These are phyloP conservation scores for Lipomyces spencermartinsiae DNA, from an alignment of 805 yeast genomes.

Conservation along the genomic window DNA sequence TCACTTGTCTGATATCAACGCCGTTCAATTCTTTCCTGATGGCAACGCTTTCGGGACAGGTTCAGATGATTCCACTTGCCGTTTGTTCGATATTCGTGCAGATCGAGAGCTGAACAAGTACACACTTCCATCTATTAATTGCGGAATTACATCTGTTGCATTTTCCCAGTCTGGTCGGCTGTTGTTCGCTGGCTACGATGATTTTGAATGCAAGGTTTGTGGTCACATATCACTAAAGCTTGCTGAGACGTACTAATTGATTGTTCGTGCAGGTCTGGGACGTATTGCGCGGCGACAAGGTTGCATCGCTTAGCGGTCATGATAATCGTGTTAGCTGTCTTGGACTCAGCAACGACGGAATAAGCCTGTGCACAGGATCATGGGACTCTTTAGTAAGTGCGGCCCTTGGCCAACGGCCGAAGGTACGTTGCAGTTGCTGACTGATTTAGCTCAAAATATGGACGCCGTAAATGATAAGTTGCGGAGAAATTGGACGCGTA, in stretches of 20 bases:
- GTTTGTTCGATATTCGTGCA: slow-evolving; percentile 76
- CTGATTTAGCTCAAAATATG: slow-evolving; percentile 19
- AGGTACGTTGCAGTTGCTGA: neutral
- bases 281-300: slow-evolving; percentile 63
- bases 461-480: slow-evolving; percentile 10
- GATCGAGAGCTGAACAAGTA: slow-evolving; percentile 71
- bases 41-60: slow-evolving; percentile 76
- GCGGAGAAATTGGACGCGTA: neutral
- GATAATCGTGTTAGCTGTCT: slow-evolving; percentile 67
- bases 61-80: slow-evolving; percentile 74
- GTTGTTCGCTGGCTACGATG: slow-evolving; percentile 76
- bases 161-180: slow-evolving; percentile 77
- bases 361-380: slow-evolving; percentile 76
- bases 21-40: slow-evolving; percentile 68
- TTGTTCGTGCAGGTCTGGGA: slow-evolving; percentile 67
- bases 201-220: slow-evolving; percentile 59
- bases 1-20: slow-evolving; percentile 68
- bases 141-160: slow-evolving; percentile 69
- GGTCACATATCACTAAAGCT: neutral
- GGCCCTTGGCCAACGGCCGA: neutral
- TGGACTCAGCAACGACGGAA: slow-evolving; percentile 72
- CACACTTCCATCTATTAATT: slow-evolving; percentile 18
- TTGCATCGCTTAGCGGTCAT: slow-evolving; percentile 73
- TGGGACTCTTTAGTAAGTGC: slow-evolving; percentile 68
- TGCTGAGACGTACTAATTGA: neutral